phyloP scores from a whole-genome alignment of 73 alveolate species.

The Symbiodinium natans region DNA sequence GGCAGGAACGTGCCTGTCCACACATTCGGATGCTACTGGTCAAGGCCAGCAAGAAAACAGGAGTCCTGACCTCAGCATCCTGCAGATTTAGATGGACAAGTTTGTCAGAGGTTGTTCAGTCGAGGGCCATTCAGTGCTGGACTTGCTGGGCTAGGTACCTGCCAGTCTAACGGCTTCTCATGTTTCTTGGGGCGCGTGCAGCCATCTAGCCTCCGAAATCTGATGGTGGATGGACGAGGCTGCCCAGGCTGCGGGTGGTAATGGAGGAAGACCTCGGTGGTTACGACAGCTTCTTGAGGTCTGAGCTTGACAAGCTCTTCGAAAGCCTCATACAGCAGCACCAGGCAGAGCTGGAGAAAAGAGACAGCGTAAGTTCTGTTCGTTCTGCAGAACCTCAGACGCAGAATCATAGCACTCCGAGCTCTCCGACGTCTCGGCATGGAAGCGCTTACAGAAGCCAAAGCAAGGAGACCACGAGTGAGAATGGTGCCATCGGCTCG shows the following conservation, averaged over 20 bases:
- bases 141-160: too few relatives aligned
- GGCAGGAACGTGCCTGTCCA: constrained; percentile 36
- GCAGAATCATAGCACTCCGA: background rate
- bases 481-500: background rate
- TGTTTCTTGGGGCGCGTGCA: too few relatives aligned
- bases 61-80: background rate
- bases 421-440: background rate
- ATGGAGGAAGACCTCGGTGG: background rate
- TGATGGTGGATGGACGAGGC: too few relatives aligned
- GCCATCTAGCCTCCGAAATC: too few relatives aligned
- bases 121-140: too few relatives aligned
- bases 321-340: background rate
- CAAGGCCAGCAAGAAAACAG: background rate
- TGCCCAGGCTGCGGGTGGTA: background rate
- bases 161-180: too few relatives aligned
- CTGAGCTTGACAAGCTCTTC: constrained; percentile 7
- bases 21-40: constrained; percentile 30
- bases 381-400: background rate
- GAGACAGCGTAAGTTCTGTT: background rate
- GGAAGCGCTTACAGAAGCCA: background rate
- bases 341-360: background rate
- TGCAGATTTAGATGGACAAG: too few relatives aligned
- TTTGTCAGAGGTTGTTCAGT: too few relatives aligned
- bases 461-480: background rate
- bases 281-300: background rate